Evolutionary conservation across 108 stramenopile genomes (phyloP).

Genomic region (Nitzschia sp.): DNA sequence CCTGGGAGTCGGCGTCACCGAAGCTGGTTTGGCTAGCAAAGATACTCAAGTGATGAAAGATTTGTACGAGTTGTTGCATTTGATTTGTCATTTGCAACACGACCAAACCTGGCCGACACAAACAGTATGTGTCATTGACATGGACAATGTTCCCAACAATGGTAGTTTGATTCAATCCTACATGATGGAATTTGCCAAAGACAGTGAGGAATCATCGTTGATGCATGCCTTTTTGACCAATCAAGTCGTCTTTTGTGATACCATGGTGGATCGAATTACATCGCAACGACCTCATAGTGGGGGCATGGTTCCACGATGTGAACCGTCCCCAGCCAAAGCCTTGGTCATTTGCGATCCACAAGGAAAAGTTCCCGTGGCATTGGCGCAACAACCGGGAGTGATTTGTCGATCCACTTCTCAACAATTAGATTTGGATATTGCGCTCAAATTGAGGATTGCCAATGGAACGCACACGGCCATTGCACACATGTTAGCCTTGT

Average conservation of each 20-base stretch:
- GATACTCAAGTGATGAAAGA: constrained; percentile 69
- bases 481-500: constrained; percentile 81
- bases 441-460: constrained; percentile 86
- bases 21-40: constrained; percentile 76
- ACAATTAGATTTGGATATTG: constrained; percentile 73
- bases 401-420: constrained; percentile 36
- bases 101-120: neutral
- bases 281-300: constrained; percentile 55
- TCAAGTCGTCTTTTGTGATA: constrained; percentile 75
- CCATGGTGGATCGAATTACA: constrained; percentile 93
- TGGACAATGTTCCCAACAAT: constrained; percentile 90
- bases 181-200: constrained; percentile 54
- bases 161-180: constrained; percentile 64
- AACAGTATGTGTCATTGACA: constrained; percentile 71
- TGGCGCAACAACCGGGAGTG: constrained; percentile 29
- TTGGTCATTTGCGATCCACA: constrained; percentile 74
- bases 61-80: constrained; percentile 59
- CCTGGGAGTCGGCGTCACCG: constrained; percentile 87
- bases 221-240: constrained; percentile 46
- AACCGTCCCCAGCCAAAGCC: constrained; percentile 83
- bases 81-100: constrained; percentile 1
- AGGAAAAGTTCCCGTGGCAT: neutral
- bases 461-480: constrained; percentile 92
- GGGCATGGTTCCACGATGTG: constrained; percentile 70
- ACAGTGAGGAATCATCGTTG: neutral